A percentile compares a stretch with the other conserved stretches of the same genome.
Conservation (phyloP, 2,329 filamentous ascomycete species). For the Colletotrichum musae region DNA sequence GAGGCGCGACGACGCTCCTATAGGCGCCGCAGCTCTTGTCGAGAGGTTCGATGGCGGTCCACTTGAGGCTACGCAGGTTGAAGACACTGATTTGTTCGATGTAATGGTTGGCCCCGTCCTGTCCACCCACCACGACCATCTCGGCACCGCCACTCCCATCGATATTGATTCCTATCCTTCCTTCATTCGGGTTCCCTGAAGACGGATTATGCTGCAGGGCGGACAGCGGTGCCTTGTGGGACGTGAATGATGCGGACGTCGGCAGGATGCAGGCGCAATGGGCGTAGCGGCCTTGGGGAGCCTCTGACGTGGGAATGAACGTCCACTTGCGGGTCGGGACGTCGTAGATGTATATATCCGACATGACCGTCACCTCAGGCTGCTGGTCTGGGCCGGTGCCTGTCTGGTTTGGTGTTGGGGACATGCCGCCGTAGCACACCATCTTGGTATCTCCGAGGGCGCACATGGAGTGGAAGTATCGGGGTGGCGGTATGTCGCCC, state of each 20-base stretch:
- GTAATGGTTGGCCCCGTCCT: conserved; percentile 98
- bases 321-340: conserved; percentile 88
- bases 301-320: conserved; percentile 82
- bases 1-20: conserved; percentile 91
- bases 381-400: conserved; percentile 73
- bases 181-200: conserved; percentile 86
- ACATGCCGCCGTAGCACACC: conserved; percentile 99
- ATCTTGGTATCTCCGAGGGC: conserved; percentile 94
- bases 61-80: conserved; percentile 94
- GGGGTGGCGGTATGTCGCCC: conserved; percentile 89
- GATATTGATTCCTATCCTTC: conserved; percentile 87
- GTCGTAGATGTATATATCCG: conserved; percentile 96
- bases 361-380: conserved; percentile 96
- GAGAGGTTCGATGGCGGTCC: conserved; percentile 89
- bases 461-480: conserved; percentile 98
- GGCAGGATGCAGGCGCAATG: conserved; percentile 95
- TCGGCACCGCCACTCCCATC: conserved; percentile 94
- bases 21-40: conserved; percentile 97
- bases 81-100: conserved; percentile 99
- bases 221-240: conserved; percentile 84
- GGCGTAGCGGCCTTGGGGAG: conserved; percentile 94
- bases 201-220: conserved; percentile 92
- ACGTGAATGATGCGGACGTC: conserved; percentile 89
- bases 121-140: conserved; percentile 96
- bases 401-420: conserved; percentile 73